Evolutionary conservation across 352 stramenopile genomes (phyloP), one percentile per base, ranked within the genome.

Genomic region (Phytophthora hibernalis): DNA sequence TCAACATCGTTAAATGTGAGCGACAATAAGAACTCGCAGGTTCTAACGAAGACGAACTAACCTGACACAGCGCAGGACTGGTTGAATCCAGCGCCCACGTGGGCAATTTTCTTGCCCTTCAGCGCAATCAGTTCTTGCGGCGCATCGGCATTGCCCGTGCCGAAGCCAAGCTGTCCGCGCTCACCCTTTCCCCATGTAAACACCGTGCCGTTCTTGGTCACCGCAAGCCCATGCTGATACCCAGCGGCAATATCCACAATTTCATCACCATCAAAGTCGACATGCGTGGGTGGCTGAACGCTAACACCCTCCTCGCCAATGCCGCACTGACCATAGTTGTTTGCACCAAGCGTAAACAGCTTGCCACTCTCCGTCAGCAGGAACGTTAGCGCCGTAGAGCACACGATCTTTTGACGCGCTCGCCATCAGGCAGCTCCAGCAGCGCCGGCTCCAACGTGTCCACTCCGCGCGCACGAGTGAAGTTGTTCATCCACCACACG

Each of bases 101-200:
- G 49, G 24, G 73, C 76, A 52, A 95, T 71, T 13, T 80, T 74
- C 59, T 83, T 85, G 58, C 82, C 76, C 60, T 91, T 91, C 24
- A 96, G 74, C 15, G 88, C 86, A 52, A 95, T 85, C 33, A 96
- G 60, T 54, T 94, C 83, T 44, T 93, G 86, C 24, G 88, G 85
- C 12, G 72, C 74, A 57, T 79, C 81, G 24, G 89, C 68, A 73
- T 94, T 96, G 8, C 83, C 86, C 3, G 82, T 85, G 45, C 85
- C 88, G n/a, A 88, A 93, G 24, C 87, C 87, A 65, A 95, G 68
- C 61, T 96, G 82, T 0, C 86, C 84, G 30, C 89, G 83, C 73
- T 96, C 88, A 35, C 88, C 84, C 44, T 95, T 97, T 13, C 88
- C 87, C 87, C 83, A 94, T 48, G 83, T 80, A 63, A 88, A 96